Conservation (phyloP, 768 basidiomycete species). For the Mycena filopes region DNA sequence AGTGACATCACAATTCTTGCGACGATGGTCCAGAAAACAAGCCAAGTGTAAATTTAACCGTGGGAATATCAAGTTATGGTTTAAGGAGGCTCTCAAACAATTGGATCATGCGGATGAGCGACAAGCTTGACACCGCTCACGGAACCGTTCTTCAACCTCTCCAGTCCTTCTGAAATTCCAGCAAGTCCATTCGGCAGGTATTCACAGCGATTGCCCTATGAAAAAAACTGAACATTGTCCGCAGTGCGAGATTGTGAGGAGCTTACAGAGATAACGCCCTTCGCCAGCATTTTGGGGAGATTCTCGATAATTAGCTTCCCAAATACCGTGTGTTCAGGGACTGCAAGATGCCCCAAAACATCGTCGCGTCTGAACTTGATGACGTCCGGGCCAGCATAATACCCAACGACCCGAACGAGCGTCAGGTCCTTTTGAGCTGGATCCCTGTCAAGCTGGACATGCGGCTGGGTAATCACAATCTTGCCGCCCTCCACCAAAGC, state of each 20-base stretch:
- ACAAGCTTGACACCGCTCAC: conserved; percentile 53
- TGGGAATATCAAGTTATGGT: too few relatives aligned
- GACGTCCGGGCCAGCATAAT: not conserved
- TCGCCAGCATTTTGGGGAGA: conserved; percentile 14
- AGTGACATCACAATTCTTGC: too few relatives aligned
- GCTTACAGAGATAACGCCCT: conserved; percentile 5
- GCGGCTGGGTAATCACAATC: not conserved
- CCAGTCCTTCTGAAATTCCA: conserved; percentile 48
- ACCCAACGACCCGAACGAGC: not conserved
- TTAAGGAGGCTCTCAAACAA: too few relatives aligned
- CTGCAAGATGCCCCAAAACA: not conserved
- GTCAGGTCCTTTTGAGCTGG: not conserved
- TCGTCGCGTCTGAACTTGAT: not conserved
- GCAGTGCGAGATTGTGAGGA: not conserved
- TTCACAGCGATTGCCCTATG: conserved; percentile 52
- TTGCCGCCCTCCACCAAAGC: conserved; percentile 1
- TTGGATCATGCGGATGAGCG: conserved; percentile 49
- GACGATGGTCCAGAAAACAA: too few relatives aligned
- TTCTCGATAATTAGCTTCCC: conserved; percentile 10
- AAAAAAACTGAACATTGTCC: not conserved
- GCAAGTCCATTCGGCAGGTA: conserved; percentile 48
- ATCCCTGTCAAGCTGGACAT: not conserved
- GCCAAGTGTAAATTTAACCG: too few relatives aligned
- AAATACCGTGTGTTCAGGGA: conserved; percentile 11
- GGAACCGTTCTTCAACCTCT: conserved; percentile 46